Conservation (phyloP, 2,329 filamentous ascomycete species). For the Fusarium albosuccineum region DNA sequence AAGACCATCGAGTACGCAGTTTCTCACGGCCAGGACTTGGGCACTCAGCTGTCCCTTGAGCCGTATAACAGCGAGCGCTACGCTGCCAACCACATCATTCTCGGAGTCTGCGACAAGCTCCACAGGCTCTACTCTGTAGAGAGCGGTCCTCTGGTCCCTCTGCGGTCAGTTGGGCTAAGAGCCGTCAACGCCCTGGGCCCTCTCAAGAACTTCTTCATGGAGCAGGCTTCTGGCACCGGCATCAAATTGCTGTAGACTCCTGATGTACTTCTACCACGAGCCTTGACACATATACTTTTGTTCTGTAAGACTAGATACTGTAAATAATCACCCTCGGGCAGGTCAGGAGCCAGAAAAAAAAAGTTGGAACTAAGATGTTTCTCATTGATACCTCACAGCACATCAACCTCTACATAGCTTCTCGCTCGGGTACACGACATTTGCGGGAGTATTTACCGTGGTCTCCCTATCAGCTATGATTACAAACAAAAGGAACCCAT, state of each 20-base stretch:
- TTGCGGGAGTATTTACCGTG: slow-evolving; percentile 54
- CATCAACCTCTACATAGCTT: slow-evolving; percentile 44
- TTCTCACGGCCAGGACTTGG: slow-evolving; percentile 87
- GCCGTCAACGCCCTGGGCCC: slow-evolving; percentile 81
- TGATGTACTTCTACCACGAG: neutral
- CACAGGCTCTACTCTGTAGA: slow-evolving; percentile 91
- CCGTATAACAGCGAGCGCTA: slow-evolving; percentile 86
- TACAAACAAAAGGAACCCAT: slow-evolving; percentile 55
- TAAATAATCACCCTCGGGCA: slow-evolving; percentile 24
- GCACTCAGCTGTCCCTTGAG: slow-evolving; percentile 82
- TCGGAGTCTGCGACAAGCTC: slow-evolving; percentile 88
- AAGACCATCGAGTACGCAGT: slow-evolving; percentile 82
- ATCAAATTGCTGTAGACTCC: slow-evolving; percentile 56
- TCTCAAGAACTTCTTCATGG: slow-evolving; percentile 90
- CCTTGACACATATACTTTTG: slow-evolving; percentile 20
- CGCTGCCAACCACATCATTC: slow-evolving; percentile 81
- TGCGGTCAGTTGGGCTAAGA: slow-evolving; percentile 81
- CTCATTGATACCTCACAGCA: slow-evolving; percentile 43
- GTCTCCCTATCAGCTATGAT: slow-evolving; percentile 55
- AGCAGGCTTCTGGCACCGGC: slow-evolving; percentile 71
- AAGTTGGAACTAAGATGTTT: slow-evolving; percentile 40
- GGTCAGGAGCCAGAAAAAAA: slow-evolving; percentile 24
- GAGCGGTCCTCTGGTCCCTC: slow-evolving; percentile 81
- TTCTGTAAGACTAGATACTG: slow-evolving; percentile 35
- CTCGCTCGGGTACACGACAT: slow-evolving; percentile 47